Percentiles rank a stretch among this genome's conserved stretches.
Conservation (phyloP, 495 filamentous ascomycete species). For the Achaetomiella virescens region DNA sequence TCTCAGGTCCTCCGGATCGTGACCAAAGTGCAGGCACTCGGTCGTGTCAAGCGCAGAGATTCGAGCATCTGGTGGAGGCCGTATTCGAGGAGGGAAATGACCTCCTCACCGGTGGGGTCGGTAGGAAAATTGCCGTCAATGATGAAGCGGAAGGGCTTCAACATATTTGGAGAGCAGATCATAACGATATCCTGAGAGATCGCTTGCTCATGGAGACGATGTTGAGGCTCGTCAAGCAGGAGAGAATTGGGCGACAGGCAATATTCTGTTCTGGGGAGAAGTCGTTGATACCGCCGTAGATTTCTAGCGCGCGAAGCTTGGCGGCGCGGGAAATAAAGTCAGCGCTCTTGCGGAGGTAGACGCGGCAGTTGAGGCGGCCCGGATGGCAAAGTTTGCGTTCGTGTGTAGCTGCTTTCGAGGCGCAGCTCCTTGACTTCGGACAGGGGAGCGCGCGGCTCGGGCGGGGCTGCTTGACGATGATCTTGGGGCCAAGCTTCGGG, state of each 20-base stretch:
- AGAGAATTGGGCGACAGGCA: neutral
- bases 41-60: neutral
- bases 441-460: neutral
- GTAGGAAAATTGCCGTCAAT: neutral
- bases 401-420: neutral
- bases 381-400: neutral
- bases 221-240: neutral
- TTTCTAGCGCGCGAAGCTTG: neutral
- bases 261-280: neutral
- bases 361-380: neutral
- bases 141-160: neutral
- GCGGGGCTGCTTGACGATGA: neutral
- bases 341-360: neutral
- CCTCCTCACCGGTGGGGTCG: neutral
- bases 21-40: no score
- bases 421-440: neutral
- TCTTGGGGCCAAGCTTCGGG: neutral
- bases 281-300: neutral
- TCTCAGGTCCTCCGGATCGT: no score
- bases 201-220: neutral
- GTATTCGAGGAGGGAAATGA: neutral
- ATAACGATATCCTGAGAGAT: neutral
- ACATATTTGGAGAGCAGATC: neutral
- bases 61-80: neutral
- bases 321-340: neutral